phyloP scores from a whole-genome alignment of 2,329 filamentous ascomycete species.

The Aspergillus latus region DNA sequence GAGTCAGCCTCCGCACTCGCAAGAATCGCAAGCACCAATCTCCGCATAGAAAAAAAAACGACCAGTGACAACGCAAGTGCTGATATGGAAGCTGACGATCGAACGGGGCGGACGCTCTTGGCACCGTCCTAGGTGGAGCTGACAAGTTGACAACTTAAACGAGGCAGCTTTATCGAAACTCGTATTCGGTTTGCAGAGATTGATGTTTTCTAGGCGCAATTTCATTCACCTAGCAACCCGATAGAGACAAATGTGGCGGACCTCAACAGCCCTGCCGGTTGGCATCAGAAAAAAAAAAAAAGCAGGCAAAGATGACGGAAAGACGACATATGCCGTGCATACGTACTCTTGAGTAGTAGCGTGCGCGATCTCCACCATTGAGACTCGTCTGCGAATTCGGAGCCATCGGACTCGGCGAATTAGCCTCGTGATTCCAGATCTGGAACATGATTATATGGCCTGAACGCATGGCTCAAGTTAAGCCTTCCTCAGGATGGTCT shows the following conservation, averaged over 20 bases:
- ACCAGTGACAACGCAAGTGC: slow-evolving; percentile 24
- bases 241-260: background rate
- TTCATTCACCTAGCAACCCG: background rate
- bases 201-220: background rate
- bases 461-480: background rate
- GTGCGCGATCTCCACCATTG: slow-evolving; percentile 4
- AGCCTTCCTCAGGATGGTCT: background rate
- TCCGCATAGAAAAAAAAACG: slow-evolving; percentile 13
- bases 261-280: background rate
- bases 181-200: background rate
- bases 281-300: background rate
- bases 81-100: slow-evolving; percentile 25
- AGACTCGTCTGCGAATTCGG: background rate
- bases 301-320: background rate
- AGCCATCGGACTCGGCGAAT: background rate
- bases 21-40: slow-evolving; percentile 7
- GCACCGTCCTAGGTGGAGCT: slow-evolving; percentile 27
- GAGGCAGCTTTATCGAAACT: background rate
- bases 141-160: slow-evolving; percentile 8
- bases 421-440: background rate
- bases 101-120: slow-evolving; percentile 25
- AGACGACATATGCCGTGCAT: background rate
- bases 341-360: background rate
- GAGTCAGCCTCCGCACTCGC: slow-evolving; percentile 13
- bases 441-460: background rate